Conservation (phyloP, 305 asterid genomes). For the Lippia alba region DNA sequence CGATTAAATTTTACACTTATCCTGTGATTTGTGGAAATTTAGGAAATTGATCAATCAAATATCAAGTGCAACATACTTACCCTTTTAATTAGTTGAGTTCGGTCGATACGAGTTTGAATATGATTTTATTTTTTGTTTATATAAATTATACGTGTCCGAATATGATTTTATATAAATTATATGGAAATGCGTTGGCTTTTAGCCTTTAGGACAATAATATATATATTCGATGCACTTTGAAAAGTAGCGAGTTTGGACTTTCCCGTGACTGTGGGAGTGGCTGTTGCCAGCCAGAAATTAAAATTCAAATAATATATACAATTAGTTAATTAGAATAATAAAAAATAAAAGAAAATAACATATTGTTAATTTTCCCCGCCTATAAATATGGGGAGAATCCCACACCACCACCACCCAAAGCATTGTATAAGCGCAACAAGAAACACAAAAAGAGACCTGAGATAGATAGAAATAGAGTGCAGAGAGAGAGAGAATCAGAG, state of each 20-base stretch:
- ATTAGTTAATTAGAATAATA: neutral
- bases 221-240: conserved; percentile 1
- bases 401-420: neutral
- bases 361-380: neutral
- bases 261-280: neutral
- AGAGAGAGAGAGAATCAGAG: neutral
- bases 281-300: conserved; percentile 21
- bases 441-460: neutral
- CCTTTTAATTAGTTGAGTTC: no score
- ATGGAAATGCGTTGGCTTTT: no score
- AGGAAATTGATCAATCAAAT: no score
- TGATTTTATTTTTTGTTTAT: no score
- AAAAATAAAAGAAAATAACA: neutral
- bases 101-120: no score
- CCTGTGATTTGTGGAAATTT: no score
- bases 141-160: no score
- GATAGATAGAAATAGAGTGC: neutral
- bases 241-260: neutral
- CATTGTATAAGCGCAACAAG: neutral
- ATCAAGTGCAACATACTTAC: no score
- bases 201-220: no score
- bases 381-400: conserved; percentile 25
- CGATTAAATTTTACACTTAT: no score
- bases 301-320: neutral
- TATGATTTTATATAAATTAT: no score